These are phyloP conservation scores for Dactylellina leptospora DNA, from an alignment of 2,329 filamentous ascomycete species.

Conservation along the genomic window DNA sequence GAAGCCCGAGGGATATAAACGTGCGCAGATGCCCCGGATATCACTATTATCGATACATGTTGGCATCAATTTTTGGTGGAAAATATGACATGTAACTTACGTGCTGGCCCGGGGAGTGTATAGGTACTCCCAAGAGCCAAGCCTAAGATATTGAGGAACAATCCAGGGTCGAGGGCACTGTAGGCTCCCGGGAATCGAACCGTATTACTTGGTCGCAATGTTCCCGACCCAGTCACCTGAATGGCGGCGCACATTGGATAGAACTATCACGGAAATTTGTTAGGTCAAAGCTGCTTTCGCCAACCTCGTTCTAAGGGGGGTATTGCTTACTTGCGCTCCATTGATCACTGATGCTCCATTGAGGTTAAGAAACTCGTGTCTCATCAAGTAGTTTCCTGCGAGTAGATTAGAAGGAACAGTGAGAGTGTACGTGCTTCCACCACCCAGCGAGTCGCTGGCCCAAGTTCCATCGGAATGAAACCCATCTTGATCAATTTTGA, in stretches of 20 bases:
- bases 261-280: conserved; percentile 14
- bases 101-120: conserved; percentile 20
- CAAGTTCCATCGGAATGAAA: conserved; percentile 19
- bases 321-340: conserved; percentile 18
- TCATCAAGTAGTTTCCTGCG: conserved; percentile 28
- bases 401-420: conserved; percentile 19
- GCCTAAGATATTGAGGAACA: conserved; percentile 18
- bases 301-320: no score
- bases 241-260: conserved; percentile 36
- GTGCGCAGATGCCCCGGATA: conserved; percentile 3
- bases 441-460: conserved; percentile 19
- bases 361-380: conserved; percentile 38
- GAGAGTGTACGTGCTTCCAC: conserved; percentile 18
- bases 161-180: conserved; percentile 17
- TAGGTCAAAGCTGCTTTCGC: no score
- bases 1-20: neutral
- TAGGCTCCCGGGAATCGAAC: conserved; percentile 41
- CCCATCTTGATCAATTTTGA: conserved; percentile 43
- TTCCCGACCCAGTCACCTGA: conserved; percentile 8
- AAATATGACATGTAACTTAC: conserved; percentile 12
- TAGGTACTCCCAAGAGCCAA: conserved; percentile 3
- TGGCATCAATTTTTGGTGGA: neutral
- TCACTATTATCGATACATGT: neutral
- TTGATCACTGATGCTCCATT: conserved; percentile 6
- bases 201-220: conserved; percentile 4